Percentiles rank a stretch among this genome's conserved stretches.
phyloP scores from a whole-genome alignment of 495 filamentous ascomycete species.

The Aspergillus leporis region DNA sequence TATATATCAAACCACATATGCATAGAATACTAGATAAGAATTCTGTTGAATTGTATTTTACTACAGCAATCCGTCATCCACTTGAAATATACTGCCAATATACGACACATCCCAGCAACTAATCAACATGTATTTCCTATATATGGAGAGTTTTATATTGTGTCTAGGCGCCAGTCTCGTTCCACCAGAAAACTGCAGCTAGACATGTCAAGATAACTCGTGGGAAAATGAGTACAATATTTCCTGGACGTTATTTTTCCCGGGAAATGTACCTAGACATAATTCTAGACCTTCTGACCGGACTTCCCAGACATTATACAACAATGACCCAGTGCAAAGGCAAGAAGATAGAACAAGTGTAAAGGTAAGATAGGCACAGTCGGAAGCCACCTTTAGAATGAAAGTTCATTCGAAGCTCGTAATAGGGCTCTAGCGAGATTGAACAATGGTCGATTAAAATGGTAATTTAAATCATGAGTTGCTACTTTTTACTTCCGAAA shows the following conservation, averaged over 20 bases:
- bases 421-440: background rate
- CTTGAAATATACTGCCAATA: background rate
- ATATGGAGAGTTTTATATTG: slow-evolving; percentile 16
- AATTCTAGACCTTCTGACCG: background rate
- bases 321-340: slow-evolving; percentile 9
- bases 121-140: slow-evolving; percentile 9
- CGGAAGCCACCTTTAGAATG: background rate
- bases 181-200: background rate
- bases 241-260: background rate
- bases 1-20: background rate
- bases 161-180: slow-evolving; percentile 7
- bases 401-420: background rate
- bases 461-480: slow-evolving; percentile 14
- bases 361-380: background rate
- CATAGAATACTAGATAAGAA: background rate
- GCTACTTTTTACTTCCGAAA: slow-evolving; percentile 10
- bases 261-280: background rate
- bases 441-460: slow-evolving; percentile 19
- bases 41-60: background rate
- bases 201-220: background rate
- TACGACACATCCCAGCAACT: background rate
- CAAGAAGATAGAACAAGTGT: background rate
- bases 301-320: slow-evolving; percentile 2
- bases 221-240: background rate
- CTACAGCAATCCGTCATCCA: background rate